These are phyloP conservation scores for Cercospora zeina DNA, from an alignment of 2,329 filamentous ascomycete species.

Conservation along the genomic window DNA sequence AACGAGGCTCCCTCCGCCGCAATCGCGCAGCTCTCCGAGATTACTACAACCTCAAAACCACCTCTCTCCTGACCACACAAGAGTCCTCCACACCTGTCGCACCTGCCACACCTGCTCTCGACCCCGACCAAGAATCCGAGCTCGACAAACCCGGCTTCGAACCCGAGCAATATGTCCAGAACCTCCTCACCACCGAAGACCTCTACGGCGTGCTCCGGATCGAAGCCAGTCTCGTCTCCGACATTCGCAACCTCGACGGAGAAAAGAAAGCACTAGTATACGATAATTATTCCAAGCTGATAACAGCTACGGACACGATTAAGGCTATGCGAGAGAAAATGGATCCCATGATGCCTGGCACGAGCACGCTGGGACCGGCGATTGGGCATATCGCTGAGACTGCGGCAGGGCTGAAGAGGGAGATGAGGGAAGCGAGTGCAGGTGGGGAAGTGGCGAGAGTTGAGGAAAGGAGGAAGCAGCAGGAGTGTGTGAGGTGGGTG, in stretches of 20 bases:
- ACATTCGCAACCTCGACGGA: conserved; percentile 86
- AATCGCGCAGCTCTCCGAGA: conserved; percentile 88
- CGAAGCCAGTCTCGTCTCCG: conserved; percentile 69
- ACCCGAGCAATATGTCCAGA: conserved; percentile 65
- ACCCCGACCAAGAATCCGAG: conserved; percentile 66
- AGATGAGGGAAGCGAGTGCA: conserved; percentile 38
- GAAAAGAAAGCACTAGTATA: conserved; percentile 97
- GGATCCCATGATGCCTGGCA: conserved; percentile 74
- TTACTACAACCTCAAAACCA: conserved; percentile 80
- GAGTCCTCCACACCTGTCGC: conserved; percentile 31
- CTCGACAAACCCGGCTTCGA: conserved; percentile 75
- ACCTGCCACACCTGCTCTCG: conserved; percentile 38
- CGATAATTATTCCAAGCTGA: conserved; percentile 96
- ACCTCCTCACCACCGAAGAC: conserved; percentile 61
- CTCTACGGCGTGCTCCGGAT: conserved; percentile 68
- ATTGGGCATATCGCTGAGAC: conserved; percentile 73
- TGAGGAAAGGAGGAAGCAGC: conserved; percentile 47
- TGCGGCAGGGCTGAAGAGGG: conserved; percentile 45
- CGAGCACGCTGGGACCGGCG: conserved; percentile 69
- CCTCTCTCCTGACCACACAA: conserved; percentile 1
- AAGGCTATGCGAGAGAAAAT: conserved; percentile 81
- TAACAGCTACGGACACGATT: conserved; percentile 95
- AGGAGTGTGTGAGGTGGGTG: conserved; percentile 63
- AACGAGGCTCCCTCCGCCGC: conserved; percentile 56
- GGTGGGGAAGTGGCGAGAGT: conserved; percentile 34